Evolutionary conservation across 108 stramenopile species (phyloP), one percentile per base, ranked within the genome.

Genomic region (Chaetoceros tenuissimus): DNA sequence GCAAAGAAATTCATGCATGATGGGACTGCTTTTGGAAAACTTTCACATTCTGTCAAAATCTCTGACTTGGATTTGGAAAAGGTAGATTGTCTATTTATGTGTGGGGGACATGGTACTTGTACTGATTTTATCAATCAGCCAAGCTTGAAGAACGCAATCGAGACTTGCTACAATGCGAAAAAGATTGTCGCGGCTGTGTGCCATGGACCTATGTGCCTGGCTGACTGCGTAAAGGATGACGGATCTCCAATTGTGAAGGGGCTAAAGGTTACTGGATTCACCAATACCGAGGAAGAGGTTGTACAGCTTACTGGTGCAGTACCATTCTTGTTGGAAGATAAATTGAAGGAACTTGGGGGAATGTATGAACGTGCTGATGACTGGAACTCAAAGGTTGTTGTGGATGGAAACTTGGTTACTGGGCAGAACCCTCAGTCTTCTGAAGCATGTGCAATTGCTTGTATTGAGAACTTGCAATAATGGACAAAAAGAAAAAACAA

Each of bases 1-100:
- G 50, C 71, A 54, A 85, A 90, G 63, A 78, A 80, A 58, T 83
- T 84, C 69, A 65, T 90, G 78, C 75, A 83, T 57, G 84, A 89
- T 62, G 71, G 55, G 27, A 65, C 62, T 46, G 89, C 84, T 8
- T 66, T 82, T 3, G 83, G 73, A 17, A 52, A 53, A 43, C 65
- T 87, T 1, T 31, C 50, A 28, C 79, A 91, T 66, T 62, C 72
- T 24, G 51, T 60, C 31, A 73, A 69, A 63, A 20, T 90, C 0
- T 69, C 59, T n/a, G 58, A 60, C 2, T 56, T 89, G 26, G 59
- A 67, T 30, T 69, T 81, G 28, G 56, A 69, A 17, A 63, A 46
- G 26, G 75, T 72, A 57, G 89, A 91, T 68, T 75, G 73, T 23
- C 63, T 90, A 31, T 84, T 72, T 46, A 10, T 82, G 1, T 61